Evolutionary conservation across 2,329 filamentous ascomycete genomes (phyloP).

Genomic region (Colletotrichum sp.): DNA sequence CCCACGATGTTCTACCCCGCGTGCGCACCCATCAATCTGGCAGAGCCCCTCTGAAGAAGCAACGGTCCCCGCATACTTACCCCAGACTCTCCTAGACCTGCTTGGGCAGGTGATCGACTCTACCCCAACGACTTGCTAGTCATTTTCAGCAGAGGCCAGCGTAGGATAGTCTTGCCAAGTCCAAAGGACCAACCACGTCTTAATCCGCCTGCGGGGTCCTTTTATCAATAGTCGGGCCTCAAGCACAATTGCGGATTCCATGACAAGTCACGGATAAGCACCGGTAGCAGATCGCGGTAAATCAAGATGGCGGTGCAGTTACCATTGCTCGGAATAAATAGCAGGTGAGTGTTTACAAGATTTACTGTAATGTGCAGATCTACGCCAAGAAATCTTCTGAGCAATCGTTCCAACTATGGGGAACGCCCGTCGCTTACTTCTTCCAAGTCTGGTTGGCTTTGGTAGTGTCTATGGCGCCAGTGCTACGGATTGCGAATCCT

Average conservation of each 20-base stretch:
- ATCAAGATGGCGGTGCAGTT: neutral
- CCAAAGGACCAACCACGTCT: neutral
- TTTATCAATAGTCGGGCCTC: neutral
- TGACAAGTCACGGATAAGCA: neutral
- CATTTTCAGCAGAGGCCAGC: neutral
- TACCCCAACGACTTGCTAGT: neutral
- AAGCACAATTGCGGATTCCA: neutral
- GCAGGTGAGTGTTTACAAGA: neutral
- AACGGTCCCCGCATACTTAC: neutral
- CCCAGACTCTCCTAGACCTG: neutral
- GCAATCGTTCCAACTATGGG: neutral
- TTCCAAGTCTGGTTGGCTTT: neutral
- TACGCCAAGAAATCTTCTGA: neutral
- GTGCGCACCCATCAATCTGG: neutral
- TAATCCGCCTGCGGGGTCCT: neutral
- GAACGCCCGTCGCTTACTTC: neutral
- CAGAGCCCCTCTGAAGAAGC: neutral
- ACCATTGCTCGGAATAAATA: neutral
- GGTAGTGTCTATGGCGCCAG: neutral
- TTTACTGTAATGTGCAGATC: neutral
- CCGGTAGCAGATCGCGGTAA: slow-evolving; percentile 8
- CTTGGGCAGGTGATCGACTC: neutral
- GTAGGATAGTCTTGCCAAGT: neutral
- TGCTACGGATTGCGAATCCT: neutral
- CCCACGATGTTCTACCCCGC: neutral